Evolutionary conservation across 192 early-diverging fungal genomes (phyloP), one percentile per base, ranked within the genome.

Genomic region (Entomortierella lignicola): DNA sequence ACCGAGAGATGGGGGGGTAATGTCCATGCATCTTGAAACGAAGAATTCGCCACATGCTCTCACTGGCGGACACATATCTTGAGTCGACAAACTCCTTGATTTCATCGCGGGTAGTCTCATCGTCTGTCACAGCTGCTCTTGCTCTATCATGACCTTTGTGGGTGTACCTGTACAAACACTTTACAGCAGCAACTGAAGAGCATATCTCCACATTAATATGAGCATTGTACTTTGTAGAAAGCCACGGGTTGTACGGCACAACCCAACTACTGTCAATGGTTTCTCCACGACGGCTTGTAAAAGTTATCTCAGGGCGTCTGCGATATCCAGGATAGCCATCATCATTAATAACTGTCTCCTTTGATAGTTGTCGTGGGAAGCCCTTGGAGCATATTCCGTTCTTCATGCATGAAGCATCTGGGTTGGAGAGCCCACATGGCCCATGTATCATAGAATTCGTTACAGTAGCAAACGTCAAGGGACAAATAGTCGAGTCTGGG

Each of bases 131-230:
- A 37, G 5, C 34, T 37, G 34, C 4, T 37, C 34, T 60, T 17
- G 57, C 32, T 11, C 60, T 13, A 55, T 77, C 74, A 58, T 67
- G 63, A 2, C 55, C 60, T 29, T 71, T 69, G 60, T 62, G 48
- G 11, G 72, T 37, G 43, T 83, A 69, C 54, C 65, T 47, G 60
- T 47, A 71, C 0, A 83, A n/a, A 34, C 69, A 57, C 17, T 63
- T 55, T 4, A 71, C 60, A 8, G 60, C 60, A 4, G 8, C 34
- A 10, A 55, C 20, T 26, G 60, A 60, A 17, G 26, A 41, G 51
- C 69, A 62, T 25, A 72, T 56, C 48, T 81, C 66, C 10, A 81
- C 63, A 63, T 81, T 73, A 11, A 81, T 73, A 23, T 81, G 71
- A 2, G 65, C 64, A 55, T 69, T 39, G 51, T 69, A 81, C 29